A percentile compares a stretch with the other conserved stretches of the same genome.
Evolutionary conservation across 345 rosid species (phyloP).

Genomic region (Acer yangbiense): DNA sequence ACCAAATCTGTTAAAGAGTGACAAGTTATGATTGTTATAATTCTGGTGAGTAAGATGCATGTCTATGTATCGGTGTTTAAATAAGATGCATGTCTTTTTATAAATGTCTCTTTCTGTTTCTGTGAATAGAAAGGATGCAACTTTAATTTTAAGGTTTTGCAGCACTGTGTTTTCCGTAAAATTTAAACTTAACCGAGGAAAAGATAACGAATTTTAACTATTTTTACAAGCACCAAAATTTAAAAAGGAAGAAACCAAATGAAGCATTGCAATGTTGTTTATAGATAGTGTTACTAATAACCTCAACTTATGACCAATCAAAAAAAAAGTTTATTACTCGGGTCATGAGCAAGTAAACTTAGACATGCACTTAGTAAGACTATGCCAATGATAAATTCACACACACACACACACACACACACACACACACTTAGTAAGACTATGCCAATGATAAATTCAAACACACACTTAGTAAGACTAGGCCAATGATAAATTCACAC

Average conservation of each 20-base stretch:
- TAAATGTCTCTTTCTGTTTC: background rate
- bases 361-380: background rate
- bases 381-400: background rate
- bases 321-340: background rate
- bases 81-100: background rate
- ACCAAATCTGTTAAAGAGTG: conserved; percentile 66
- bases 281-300: background rate
- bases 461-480: too few relatives aligned
- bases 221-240: background rate
- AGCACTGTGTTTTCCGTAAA: background rate
- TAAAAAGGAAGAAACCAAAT: background rate
- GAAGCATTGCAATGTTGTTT: background rate
- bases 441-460: too few relatives aligned
- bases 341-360: conserved; percentile 10
- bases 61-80: background rate
- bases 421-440: background rate
- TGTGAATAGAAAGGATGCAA: conserved; percentile 2
- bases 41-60: background rate
- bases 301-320: background rate
- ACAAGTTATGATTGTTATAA: conserved; percentile 17
- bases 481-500: too few relatives aligned
- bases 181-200: background rate
- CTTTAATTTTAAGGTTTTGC: background rate
- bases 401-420: background rate
- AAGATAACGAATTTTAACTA: background rate